Evolutionary conservation across 805 yeast genomes (phyloP).

Genomic region (Wickerhamomyces queroliae): DNA sequence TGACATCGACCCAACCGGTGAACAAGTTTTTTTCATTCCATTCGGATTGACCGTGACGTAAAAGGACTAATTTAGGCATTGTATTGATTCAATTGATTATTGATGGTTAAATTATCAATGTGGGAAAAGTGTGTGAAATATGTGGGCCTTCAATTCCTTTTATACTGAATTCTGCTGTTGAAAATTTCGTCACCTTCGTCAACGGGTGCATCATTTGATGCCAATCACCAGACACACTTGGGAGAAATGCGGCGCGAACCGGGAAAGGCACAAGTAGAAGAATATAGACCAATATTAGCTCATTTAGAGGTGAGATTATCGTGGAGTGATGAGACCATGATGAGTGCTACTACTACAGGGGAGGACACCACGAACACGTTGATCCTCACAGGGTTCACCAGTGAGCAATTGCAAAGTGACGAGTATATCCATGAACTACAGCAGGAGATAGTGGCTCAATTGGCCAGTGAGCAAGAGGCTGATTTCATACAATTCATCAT

Average conservation of each 20-base stretch:
- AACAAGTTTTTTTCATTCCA: slow-evolving; percentile 97
- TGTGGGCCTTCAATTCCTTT: no score
- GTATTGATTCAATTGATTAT: background rate
- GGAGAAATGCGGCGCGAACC: no score
- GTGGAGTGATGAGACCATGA: no score
- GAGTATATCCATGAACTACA: slow-evolving; percentile 16
- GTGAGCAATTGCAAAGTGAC: slow-evolving; percentile 12
- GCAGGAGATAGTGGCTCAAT: slow-evolving; percentile 16
- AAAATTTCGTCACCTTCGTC: background rate
- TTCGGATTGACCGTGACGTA: slow-evolving; percentile 99
- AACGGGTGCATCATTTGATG: slow-evolving; percentile 1
- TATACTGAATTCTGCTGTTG: no score
- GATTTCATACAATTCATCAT: slow-evolving; percentile 23
- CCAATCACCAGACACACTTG: no score
- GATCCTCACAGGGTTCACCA: slow-evolving; percentile 17
- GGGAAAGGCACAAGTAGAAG: no score
- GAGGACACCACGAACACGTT: slow-evolving; percentile 22
- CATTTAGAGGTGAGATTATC: no score
- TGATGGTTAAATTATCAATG: no score
- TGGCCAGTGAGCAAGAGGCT: slow-evolving; percentile 13
- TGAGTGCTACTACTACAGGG: no score
- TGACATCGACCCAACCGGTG: slow-evolving; percentile 99
- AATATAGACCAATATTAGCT: no score
- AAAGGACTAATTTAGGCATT: slow-evolving; percentile 73
- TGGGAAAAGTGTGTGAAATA: no score